phyloP scores from a whole-genome alignment of 164 flowering plant genomes.

The Kalanchoe fedtschenkoi region DNA sequence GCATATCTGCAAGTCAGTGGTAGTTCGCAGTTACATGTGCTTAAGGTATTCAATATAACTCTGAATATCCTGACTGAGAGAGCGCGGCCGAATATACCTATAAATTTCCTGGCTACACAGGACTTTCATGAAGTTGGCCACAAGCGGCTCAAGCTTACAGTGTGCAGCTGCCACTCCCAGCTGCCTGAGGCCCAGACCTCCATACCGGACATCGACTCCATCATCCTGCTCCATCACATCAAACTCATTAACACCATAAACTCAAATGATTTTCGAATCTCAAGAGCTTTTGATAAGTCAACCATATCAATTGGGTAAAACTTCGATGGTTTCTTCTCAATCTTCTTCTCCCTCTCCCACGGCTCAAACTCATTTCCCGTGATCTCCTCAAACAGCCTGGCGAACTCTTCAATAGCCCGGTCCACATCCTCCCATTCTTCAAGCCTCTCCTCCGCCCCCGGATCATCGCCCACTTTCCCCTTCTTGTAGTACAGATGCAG shows the following conservation, averaged over 20 bases:
- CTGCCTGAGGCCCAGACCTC: constrained; percentile 65
- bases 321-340: constrained; percentile 40
- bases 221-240: constrained; percentile 36
- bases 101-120: constrained; percentile 72
- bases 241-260: not conserved
- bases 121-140: constrained; percentile 66
- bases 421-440: constrained; percentile 46
- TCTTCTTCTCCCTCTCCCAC: constrained; percentile 77
- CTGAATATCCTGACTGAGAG: too few relatives aligned
- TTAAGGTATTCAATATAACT: too few relatives aligned
- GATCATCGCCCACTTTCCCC: constrained; percentile 53
- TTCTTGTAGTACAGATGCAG: constrained; percentile 61
- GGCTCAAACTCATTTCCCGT: constrained; percentile 78
- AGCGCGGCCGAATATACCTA: constrained; percentile 33
- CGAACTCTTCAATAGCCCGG: constrained; percentile 46
- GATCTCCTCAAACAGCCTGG: constrained; percentile 47
- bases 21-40: too few relatives aligned
- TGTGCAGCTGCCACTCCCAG: constrained; percentile 63
- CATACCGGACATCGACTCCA: constrained; percentile 65
- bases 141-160: constrained; percentile 52
- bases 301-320: constrained; percentile 76
- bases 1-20: constrained; percentile 56
- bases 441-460: constrained; percentile 51
- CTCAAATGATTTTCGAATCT: too few relatives aligned
- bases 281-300: too few relatives aligned